Evolutionary conservation across 2,329 filamentous ascomycete species (phyloP), one percentile per base, ranked within the genome.

Genomic region (Gyromitra esculenta): DNA sequence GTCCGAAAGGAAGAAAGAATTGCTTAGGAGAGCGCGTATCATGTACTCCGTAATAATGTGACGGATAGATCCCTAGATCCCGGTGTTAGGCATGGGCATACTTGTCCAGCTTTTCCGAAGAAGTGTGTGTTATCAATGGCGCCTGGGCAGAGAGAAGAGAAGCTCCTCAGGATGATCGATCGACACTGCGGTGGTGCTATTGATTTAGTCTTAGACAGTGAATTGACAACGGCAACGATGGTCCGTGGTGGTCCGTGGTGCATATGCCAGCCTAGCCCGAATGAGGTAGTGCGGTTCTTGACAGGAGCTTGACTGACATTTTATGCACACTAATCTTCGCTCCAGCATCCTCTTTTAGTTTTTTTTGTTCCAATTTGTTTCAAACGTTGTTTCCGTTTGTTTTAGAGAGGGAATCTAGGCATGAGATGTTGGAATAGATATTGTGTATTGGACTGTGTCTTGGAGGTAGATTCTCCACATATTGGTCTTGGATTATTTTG

Each of bases 371-470:
- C 13, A n/a, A 11, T 41, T 21, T 67, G 48, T 45, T 43, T 31
- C 45, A 11, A 31, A 3, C 4, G 21, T 59, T 57, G 21, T 48
- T 50, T 52, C 8, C 54, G 39, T 60, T 60, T 25, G 25, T 57
- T 57, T 11, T 15, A n/a, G 21, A 50, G 52, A 60, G 8, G n/a
- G 21, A n/a, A 43, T n/a, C 37, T 13, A 15, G 15, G 9, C 43
- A 45, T 9, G 50, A 39, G 43, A 56, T 41, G 56, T 63, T 41
- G 54, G 9, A 52, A 52, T 50, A 69, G 60, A 60, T 25, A 35
- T 62, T 60, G 6, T 37, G 39, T 62, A 39, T 50, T n/a, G 21
- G 56, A 5, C 56, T 21, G 9, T 57, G 35, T 57, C 64, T 67
- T 45, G 35, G 25, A 25, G 15, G 39, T 13, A 35, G 11, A n/a